These are phyloP conservation scores for Cryptococcus depauperatus DNA, from an alignment of 1,284 basidiomycete species.

Conservation along the genomic window DNA sequence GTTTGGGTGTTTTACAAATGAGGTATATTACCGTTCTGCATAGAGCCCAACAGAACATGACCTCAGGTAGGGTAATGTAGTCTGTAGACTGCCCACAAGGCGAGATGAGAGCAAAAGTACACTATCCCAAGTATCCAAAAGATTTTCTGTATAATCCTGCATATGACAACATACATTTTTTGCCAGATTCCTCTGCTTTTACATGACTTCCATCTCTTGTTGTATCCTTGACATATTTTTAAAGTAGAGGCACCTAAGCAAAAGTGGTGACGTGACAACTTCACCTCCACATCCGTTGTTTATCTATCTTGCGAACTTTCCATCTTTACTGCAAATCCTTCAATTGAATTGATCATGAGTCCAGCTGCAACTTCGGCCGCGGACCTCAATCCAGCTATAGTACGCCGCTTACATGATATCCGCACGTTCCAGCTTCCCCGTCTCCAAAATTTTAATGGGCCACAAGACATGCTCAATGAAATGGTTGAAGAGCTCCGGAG, in stretches of 20 bases:
- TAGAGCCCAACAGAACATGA: no score
- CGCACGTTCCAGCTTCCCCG: conserved; percentile 64
- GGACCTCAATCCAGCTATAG: conserved; percentile 11
- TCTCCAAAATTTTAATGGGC: conserved; percentile 57
- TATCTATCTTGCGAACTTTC: neutral
- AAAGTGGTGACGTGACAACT: no score
- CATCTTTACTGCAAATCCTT: neutral
- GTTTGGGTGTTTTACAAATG: no score
- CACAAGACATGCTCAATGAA: conserved; percentile 60
- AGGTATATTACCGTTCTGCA: no score
- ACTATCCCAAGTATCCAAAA: neutral
- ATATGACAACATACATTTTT: conserved; percentile 11
- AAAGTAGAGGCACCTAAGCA: no score
- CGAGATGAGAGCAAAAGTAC: neutral
- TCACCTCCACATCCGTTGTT: neutral
- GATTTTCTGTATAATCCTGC: conserved; percentile 8
- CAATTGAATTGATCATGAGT: neutral
- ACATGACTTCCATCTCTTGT: no score
- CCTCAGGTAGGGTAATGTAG: no score
- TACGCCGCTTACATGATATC: conserved; percentile 58
- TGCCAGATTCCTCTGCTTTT: no score
- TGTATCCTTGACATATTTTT: no score
- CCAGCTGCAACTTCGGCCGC: neutral
- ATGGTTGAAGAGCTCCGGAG: conserved; percentile 65
- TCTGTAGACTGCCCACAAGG: no score